Evolutionary conservation across 2,329 filamentous ascomycete genomes (phyloP).

Genomic region (Blastomyces gilchristii): DNA sequence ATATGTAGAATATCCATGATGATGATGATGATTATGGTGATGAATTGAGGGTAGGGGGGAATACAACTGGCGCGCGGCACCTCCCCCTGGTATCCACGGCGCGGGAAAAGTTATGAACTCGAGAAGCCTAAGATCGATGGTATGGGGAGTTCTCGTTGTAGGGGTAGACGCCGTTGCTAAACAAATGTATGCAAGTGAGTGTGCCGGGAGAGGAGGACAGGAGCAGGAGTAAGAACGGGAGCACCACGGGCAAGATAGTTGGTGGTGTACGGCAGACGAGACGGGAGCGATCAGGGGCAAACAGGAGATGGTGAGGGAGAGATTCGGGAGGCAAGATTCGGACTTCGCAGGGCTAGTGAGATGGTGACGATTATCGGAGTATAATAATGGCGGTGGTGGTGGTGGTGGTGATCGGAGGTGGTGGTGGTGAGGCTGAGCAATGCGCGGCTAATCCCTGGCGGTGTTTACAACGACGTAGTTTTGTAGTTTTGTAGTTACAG

Average conservation of each 20-base stretch:
- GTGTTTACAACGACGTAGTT: not conserved
- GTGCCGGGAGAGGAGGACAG: not conserved
- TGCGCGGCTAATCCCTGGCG: not conserved
- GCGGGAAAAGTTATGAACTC: not conserved
- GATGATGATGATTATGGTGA: not conserved
- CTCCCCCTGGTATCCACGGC: not conserved
- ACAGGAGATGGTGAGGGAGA: not conserved
- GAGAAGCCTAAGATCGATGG: not conserved
- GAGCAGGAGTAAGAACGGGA: too few relatives aligned
- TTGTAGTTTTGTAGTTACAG: too few relatives aligned
- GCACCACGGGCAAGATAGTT: not conserved
- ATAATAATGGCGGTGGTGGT: not conserved
- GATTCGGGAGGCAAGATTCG: not conserved
- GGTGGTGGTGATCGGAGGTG: not conserved
- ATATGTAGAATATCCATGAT: slow-evolving; percentile 40
- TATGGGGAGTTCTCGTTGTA: not conserved
- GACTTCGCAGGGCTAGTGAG: not conserved
- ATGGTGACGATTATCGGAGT: too few relatives aligned
- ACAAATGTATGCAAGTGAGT: not conserved
- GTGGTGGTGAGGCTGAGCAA: not conserved
- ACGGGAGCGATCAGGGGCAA: not conserved
- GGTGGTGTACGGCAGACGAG: not conserved
- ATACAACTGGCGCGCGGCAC: not conserved
- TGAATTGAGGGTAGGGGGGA: not conserved
- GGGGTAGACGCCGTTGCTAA: not conserved